Evolutionary conservation across 73 alveolate species (phyloP), one percentile per base, ranked within the genome.

Genomic region (Paramecium bursaria): DNA sequence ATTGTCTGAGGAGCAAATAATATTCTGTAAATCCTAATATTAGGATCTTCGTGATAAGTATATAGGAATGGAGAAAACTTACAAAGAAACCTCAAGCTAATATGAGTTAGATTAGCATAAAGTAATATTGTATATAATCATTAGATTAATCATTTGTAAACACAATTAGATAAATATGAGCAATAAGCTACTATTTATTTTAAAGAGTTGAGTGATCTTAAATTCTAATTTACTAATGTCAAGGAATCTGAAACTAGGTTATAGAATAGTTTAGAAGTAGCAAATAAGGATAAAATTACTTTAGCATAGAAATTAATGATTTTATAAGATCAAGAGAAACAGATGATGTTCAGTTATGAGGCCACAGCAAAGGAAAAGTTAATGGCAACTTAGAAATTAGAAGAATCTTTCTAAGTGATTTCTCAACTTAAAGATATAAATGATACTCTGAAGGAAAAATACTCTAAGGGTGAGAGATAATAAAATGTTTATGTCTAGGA

Each of bases 341-440:
- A 39, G 21, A 14, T 15, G 14, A 15, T 35, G 14, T 33, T 25
- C 22, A 67, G 44, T 67, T 67, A 19, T 33, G 82, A 67, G 21
- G 39, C 15, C 3, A 19, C 33, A 1, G 19, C 46, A 13, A 42
- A 67, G 11, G 82, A 67, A 44, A 67, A 67, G 13, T 67, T 14
- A 39, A 35, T 33, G 15, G 22, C 22, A 5, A 35, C 55, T 1
- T 42, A 67, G 44, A 67, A 67, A 35, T 42, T 67, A 42, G 82
- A 67, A 67, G 82, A 67, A 13, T 67, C 82, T 5, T 67, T n/a
- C 13, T 33, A 31, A 17, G 44, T 67, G 14, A 67, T 67, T 39
- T 39, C 33, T 10, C 42, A 67, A 30, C 44, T 67, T 39, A 35
- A n/a, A 39, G 76, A 57, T 57, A 30, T 30, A 57, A 30, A 42